phyloP scores from a whole-genome alignment of 441 rosid species.

The Hypseocharis bilobata region DNA sequence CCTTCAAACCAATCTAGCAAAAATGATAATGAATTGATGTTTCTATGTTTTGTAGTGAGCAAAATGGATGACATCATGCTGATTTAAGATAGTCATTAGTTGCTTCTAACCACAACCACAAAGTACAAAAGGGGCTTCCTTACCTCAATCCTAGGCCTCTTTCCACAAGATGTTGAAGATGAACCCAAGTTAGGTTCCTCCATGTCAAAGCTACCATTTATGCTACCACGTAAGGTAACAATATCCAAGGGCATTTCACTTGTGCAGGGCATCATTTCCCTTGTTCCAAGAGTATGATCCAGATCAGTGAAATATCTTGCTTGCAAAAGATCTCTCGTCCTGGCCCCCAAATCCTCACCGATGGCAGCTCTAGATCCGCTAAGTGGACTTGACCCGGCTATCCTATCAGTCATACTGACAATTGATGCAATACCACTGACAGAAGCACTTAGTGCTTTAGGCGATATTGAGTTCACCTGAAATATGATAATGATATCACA shows the following conservation, averaged over 20 bases:
- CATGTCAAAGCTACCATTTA: constrained; percentile 8
- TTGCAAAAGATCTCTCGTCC: constrained; percentile 21
- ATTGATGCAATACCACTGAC: constrained; percentile 17
- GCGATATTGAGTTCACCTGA: constrained; percentile 15
- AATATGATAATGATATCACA: neutral
- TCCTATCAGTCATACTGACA: constrained; percentile 21
- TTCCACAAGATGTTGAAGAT: constrained; percentile 18
- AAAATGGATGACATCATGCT: neutral
- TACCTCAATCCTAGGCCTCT: constrained; percentile 19
- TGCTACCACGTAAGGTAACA: constrained; percentile 15
- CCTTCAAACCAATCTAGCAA: neutral
- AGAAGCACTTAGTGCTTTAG: constrained; percentile 16
- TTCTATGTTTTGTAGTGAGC: neutral
- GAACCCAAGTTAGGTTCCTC: constrained; percentile 21
- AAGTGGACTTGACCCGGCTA: constrained; percentile 18
- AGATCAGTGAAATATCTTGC: constrained; percentile 13
- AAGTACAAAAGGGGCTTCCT: neutral
- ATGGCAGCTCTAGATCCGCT: constrained; percentile 21
- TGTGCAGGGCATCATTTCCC: constrained; percentile 17
- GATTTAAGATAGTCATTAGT: neutral
- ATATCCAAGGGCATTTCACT: constrained; percentile 21
- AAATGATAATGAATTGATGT: neutral
- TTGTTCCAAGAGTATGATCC: constrained; percentile 15
- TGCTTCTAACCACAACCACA: neutral
- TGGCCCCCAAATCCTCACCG: constrained; percentile 21